phyloP scores from a whole-genome alignment of 495 filamentous ascomycete genomes.

The Hyaloscypha variabilis region DNA sequence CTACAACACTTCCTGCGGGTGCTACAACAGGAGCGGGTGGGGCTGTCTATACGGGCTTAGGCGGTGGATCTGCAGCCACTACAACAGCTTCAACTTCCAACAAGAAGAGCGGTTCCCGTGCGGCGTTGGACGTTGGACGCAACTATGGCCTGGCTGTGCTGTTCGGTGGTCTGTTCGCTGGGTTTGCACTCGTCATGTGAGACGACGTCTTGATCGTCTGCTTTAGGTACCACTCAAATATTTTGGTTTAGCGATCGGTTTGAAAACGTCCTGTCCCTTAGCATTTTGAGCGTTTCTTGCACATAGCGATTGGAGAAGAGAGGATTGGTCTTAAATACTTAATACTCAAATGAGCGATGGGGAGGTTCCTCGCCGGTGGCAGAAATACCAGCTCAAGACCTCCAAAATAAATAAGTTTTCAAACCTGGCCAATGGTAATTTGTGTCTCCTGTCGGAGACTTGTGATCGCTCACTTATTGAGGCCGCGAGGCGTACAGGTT shows the following conservation, averaged over 20 bases:
- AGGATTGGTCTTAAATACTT: background rate
- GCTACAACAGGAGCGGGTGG: conserved; percentile 36
- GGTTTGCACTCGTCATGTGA: conserved; percentile 63
- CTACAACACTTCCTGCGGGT: conserved; percentile 39
- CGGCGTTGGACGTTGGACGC: conserved; percentile 53
- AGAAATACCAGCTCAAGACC: background rate
- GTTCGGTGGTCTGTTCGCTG: conserved; percentile 61
- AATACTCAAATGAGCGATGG: background rate
- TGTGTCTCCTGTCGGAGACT: background rate
- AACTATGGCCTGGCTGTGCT: conserved; percentile 61
- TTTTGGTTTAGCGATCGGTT: background rate
- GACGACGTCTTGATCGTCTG: background rate
- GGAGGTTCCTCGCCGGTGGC: background rate
- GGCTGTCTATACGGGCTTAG: conserved; percentile 53
- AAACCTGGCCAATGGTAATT: background rate
- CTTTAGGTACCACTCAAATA: background rate
- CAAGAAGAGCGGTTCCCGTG: conserved; percentile 39
- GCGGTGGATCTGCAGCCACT: conserved; percentile 40
- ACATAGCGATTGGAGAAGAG: conserved; percentile 6
- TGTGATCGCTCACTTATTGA: background rate
- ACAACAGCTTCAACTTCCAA: conserved; percentile 31
- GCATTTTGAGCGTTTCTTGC: conserved; percentile 9
- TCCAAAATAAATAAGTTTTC: background rate
- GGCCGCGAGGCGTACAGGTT: too few relatives aligned
- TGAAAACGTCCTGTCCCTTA: conserved; percentile 6